Evolutionary conservation across 2,329 filamentous ascomycete species (phyloP).

Genomic region (Trichoderma guizhouense): DNA sequence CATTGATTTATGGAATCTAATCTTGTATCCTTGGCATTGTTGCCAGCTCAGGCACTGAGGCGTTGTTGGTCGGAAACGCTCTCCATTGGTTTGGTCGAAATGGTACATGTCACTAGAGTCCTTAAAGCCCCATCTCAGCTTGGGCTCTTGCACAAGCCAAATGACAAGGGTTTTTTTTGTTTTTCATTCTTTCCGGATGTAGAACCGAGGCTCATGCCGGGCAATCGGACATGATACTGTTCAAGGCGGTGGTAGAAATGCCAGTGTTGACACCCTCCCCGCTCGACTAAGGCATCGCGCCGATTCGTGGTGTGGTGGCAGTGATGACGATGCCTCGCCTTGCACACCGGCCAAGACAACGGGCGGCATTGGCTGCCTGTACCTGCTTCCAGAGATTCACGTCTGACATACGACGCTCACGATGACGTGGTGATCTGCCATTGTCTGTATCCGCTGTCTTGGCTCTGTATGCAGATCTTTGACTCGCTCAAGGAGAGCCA

Average conservation of each 20-base stretch:
- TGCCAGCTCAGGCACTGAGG: background rate
- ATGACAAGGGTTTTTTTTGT: background rate
- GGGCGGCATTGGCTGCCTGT: background rate
- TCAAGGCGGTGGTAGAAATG: background rate
- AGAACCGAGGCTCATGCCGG: constrained; percentile 9
- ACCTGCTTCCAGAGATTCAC: background rate
- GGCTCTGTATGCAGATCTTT: background rate
- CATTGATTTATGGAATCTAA: background rate
- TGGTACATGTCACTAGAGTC: background rate
- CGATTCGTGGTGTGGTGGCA: background rate
- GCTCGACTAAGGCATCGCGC: background rate
- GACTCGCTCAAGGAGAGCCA: background rate
- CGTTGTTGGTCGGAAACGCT: background rate
- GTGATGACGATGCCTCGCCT: background rate
- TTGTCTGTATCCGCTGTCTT: background rate
- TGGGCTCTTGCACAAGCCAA: constrained; percentile 14
- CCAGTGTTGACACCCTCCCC: background rate
- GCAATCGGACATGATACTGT: constrained; percentile 1
- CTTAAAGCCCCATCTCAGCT: background rate
- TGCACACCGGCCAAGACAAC: background rate
- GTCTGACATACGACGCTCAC: background rate
- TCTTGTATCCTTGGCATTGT: background rate
- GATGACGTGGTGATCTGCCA: constrained; percentile 2
- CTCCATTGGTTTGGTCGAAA: background rate
- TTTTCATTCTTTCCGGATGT: background rate